Evolutionary conservation across 148 eudicot species (phyloP).

Genomic region (Fagopyrum homotropicum): DNA sequence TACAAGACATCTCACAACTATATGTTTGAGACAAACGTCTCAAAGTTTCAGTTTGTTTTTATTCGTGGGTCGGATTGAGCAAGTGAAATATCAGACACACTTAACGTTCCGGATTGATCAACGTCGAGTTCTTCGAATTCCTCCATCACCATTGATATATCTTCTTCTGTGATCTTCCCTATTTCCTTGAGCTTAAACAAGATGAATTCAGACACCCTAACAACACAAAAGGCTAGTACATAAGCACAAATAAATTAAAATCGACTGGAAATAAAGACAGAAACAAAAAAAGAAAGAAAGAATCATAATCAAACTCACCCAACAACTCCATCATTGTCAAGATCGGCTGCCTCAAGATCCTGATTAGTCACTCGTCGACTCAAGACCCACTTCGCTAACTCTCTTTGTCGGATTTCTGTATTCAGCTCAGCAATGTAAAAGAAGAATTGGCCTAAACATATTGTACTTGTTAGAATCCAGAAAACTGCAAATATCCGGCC

Average conservation of each 20-base stretch:
- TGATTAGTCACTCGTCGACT: slow-evolving; percentile 42
- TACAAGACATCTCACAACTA: not conserved
- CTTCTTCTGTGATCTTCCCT: slow-evolving; percentile 73
- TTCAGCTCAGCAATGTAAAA: slow-evolving; percentile 72
- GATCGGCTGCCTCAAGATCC: slow-evolving; percentile 85
- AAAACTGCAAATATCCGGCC: slow-evolving; percentile 78
- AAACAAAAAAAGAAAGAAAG: not conserved
- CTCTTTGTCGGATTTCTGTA: slow-evolving; percentile 53
- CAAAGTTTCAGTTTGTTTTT: not conserved
- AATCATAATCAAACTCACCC: slow-evolving; percentile 36
- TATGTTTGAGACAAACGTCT: not conserved
- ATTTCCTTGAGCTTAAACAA: slow-evolving; percentile 73
- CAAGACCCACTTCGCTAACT: slow-evolving; percentile 46
- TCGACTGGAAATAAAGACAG: not conserved
- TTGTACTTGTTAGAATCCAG: slow-evolving; percentile 73
- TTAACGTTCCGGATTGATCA: slow-evolving; percentile 72
- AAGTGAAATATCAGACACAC: slow-evolving; percentile 44
- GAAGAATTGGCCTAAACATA: slow-evolving; percentile 70
- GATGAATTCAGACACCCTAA: slow-evolving; percentile 72
- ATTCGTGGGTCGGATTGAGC: slow-evolving; percentile 41
- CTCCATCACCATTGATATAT: slow-evolving; percentile 44
- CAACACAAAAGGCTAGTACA: not conserved
- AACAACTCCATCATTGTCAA: slow-evolving; percentile 70
- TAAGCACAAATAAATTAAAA: not conserved
- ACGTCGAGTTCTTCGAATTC: slow-evolving; percentile 75